A percentile compares a stretch with the other conserved stretches of the same genome.
Conservation (phyloP, 345 rosid genomes). For the Gynandropsis gynandra region DNA sequence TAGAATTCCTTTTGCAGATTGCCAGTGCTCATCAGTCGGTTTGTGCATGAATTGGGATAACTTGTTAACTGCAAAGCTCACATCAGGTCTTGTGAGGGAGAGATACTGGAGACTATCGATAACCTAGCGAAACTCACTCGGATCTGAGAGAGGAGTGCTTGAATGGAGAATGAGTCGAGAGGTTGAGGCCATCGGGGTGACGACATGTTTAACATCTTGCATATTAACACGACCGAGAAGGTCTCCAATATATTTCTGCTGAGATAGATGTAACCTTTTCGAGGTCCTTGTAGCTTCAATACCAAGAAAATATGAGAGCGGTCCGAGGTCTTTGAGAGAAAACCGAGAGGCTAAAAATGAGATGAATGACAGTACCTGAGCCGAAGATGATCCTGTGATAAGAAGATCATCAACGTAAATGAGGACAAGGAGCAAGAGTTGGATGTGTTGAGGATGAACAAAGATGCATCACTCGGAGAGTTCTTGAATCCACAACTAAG, state of each 20-base stretch:
- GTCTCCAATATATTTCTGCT: not conserved
- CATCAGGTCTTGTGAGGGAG: not conserved
- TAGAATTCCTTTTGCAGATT: not conserved
- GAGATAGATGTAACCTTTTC: not conserved
- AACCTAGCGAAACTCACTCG: not conserved
- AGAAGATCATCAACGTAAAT: too few relatives aligned
- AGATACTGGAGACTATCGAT: not conserved
- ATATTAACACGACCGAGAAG: not conserved
- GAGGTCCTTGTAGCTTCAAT: too few relatives aligned
- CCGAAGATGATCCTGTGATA: not conserved
- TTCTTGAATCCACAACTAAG: too few relatives aligned
- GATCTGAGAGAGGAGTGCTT: not conserved
- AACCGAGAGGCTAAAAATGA: too few relatives aligned
- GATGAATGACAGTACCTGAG: conserved; percentile 4
- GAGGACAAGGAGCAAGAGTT: too few relatives aligned
- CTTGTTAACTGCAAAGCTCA: too few relatives aligned
- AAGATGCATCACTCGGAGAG: too few relatives aligned
- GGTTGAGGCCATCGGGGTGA: not conserved
- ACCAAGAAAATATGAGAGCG: too few relatives aligned
- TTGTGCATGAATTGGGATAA: not conserved
- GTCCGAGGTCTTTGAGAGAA: too few relatives aligned
- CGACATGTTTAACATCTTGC: too few relatives aligned
- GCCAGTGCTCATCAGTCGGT: not conserved
- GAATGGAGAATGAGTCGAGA: not conserved
- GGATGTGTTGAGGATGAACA: too few relatives aligned